Evolutionary conservation across 1,284 basidiomycete species (phyloP), one percentile per base, ranked within the genome.

Genomic region (Erythrobasidium hasegawianum): DNA sequence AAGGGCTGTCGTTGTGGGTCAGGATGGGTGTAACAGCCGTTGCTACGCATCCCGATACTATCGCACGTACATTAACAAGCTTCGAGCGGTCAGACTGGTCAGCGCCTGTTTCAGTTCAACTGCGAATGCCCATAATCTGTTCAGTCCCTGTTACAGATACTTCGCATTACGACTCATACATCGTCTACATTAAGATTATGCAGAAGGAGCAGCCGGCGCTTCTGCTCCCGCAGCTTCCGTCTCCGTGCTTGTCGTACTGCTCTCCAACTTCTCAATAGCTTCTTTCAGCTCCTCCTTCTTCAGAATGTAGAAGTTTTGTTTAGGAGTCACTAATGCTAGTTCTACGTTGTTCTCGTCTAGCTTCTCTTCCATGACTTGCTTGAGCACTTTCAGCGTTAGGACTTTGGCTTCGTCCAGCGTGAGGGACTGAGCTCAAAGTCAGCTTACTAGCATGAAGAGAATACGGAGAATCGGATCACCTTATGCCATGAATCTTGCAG

Each of bases 321-420:
- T 81, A n/a, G 61, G 68, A n/a, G 52, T 57, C 50, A 88, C 91
- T 83, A 94, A 90, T 59, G 95, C 94, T 22, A 99, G 82, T 79
- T 98, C 95, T 22, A 99, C 93, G 74, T 98, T 98, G 81, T 96
- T 90, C 76, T 96, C 90, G 79, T 97, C 92, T 45, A 98, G 83
- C 79, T 95, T 95, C 82, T 98, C 96, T 79, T 99, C 96, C 96
- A 98, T 99, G 55, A 99, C 96, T 81, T 98, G 94, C 81, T 97
- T 97, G 71, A 98, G 81, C 49, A 97, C 90, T 70, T 87, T 87
- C 69, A 98, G 81, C 11, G 90, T 88, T 67, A 98, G 80, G 38
- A 85, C 81, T 72, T 94, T 89, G 1, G 94, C 96, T 77, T 97
- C 93, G 70, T 83, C 80, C 27, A 98, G 81, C 8, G 88, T 87